phyloP scores from a whole-genome alignment of 1,284 basidiomycete genomes.

The Coniferiporia sulphurascens region DNA sequence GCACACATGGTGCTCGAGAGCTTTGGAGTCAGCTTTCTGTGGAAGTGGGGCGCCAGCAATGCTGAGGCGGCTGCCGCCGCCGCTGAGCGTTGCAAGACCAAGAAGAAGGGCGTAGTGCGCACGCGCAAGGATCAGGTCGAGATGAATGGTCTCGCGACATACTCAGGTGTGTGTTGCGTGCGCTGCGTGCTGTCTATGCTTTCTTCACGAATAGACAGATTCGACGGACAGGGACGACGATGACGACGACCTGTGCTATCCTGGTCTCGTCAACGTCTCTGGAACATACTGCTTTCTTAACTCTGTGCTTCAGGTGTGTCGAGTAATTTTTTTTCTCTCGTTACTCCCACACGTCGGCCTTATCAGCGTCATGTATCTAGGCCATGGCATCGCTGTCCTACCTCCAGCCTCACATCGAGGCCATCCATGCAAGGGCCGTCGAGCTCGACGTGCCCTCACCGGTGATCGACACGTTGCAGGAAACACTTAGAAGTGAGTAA shows the following conservation, averaged over 20 bases:
- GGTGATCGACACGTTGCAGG: conserved; percentile 72
- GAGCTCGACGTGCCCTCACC: conserved; percentile 75
- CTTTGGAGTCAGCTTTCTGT: conserved; percentile 5
- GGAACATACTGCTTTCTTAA: conserved; percentile 96
- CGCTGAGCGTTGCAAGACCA: conserved; percentile 34
- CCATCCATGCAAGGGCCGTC: conserved; percentile 69
- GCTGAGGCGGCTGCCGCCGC: neutral
- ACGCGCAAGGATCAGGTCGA: neutral
- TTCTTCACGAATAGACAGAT: neutral
- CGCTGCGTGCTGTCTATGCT: neutral
- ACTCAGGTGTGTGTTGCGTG: neutral
- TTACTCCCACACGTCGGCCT: neutral
- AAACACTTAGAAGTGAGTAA: conserved; percentile 57
- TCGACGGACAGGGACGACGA: conserved; percentile 14
- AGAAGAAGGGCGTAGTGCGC: conserved; percentile 31
- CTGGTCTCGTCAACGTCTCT: conserved; percentile 89
- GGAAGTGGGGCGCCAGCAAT: conserved; percentile 6
- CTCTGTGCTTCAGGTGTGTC: conserved; percentile 78
- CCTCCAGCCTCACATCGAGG: conserved; percentile 68
- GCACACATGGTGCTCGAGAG: conserved; percentile 12
- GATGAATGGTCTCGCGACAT: neutral
- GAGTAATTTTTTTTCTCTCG: neutral
- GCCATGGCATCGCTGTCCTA: conserved; percentile 80
- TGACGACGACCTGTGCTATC: conserved; percentile 53
- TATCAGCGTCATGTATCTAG: conserved; percentile 34